phyloP scores from a whole-genome alignment of 2,329 filamentous ascomycete species.

The Fusarium sp. region DNA sequence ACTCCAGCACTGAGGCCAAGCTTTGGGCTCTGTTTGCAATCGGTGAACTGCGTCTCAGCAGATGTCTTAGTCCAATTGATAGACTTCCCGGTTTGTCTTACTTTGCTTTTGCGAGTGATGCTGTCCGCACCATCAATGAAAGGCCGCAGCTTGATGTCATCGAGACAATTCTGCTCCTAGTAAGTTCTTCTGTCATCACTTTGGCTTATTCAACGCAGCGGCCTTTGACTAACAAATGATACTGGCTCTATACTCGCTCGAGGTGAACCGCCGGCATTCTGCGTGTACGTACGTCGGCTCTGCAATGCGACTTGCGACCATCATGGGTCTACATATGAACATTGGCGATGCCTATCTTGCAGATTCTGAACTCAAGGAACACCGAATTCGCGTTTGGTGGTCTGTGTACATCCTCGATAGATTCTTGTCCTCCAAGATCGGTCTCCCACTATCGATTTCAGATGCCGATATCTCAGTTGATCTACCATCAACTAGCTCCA shows the following conservation, averaged over 20 bases:
- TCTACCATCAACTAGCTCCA: not conserved
- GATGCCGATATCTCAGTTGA: not conserved
- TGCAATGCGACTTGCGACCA: not conserved
- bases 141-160: constrained; percentile 3
- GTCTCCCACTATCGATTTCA: not conserved
- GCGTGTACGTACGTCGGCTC: not conserved
- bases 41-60: not conserved
- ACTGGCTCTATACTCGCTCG: not conserved
- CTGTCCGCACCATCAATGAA: not conserved
- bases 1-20: not conserved
- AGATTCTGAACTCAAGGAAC: not conserved
- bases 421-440: not conserved
- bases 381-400: constrained; percentile 1
- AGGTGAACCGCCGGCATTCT: not conserved
- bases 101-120: not conserved
- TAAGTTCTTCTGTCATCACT: not conserved
- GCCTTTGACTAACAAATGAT: not conserved
- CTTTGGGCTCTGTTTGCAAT: not conserved
- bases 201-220: not conserved
- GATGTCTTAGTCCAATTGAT: not conserved
- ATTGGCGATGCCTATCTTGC: not conserved
- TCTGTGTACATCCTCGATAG: constrained; percentile 1
- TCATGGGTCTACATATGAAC: constrained; percentile 1
- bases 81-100: not conserved
- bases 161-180: not conserved